Base-by-base conservation (phyloP, 192 early-diverging fungal genomes). In the Linnemannia hyalina region DNA sequence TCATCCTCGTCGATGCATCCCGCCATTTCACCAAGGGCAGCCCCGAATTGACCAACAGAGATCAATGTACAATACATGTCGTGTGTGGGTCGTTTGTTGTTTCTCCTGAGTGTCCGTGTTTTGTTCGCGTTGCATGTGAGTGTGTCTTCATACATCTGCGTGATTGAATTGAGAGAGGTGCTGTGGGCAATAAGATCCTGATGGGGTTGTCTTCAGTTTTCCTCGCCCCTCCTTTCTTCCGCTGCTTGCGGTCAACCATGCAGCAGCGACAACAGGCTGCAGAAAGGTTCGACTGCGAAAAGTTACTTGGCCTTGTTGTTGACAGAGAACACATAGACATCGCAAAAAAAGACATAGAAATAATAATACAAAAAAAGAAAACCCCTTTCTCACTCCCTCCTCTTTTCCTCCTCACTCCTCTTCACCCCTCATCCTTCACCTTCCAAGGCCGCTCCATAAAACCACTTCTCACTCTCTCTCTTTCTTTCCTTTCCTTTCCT, bases 391-490 rank as follows among this genome's bases (percentile, higher is more conserved):
- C 42, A 15, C 42, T 22, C 35, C 75, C 35, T 40, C 8, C 40
- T 57, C 35, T 36, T 47, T 36, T 75, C 16, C 36, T 75, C 23
- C 16, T 55, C 23, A 36, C 16, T 20, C 20, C 22, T 38, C 68
- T 20, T 35, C 18, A 23, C 69, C 23, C 41, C 38, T 23, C 38
- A 15, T 42, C 69, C 23, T 57, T 57, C 49, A 54, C 36, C 32
- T 35, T 55, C 35, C 29, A 65, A 65, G 60, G 9, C 29, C 32
- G 1, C 60, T 60, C 52, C 55, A 73, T 79, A 70, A 73, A 63
- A 52, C 52, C 40, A 23, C 18, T 60, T 44, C 52, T 41, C 1
- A 6, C 57, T 73, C n/a, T 35, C 36, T 73, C 20, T 68, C 22
- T 42, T 54, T 23, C 22, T 9, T 49, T 72, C 38, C 35, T 11